phyloP scores from a whole-genome alignment of 768 basidiomycete species.

The Grammothele lineata region DNA sequence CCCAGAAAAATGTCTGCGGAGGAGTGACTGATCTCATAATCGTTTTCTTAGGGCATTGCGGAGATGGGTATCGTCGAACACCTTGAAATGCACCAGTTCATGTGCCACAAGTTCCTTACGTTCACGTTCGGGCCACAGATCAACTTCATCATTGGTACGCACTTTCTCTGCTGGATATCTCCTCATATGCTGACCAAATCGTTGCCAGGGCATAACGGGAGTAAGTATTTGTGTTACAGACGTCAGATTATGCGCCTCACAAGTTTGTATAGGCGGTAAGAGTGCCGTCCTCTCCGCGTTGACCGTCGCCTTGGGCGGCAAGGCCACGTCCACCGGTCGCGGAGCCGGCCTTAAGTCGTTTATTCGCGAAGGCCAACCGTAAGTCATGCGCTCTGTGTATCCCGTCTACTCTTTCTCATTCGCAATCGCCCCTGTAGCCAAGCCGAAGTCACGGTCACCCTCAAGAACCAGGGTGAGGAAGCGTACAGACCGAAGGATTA shows the following conservation, averaged over 20 bases:
- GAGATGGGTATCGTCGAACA: slow-evolving; percentile 86
- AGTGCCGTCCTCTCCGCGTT: slow-evolving; percentile 93
- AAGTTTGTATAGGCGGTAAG: slow-evolving; percentile 67
- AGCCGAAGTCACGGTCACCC: slow-evolving; percentile 70
- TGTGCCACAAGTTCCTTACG: slow-evolving; percentile 86
- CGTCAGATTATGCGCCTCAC: background rate
- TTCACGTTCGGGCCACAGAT: slow-evolving; percentile 91
- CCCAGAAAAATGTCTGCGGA: background rate
- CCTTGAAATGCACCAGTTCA: slow-evolving; percentile 88
- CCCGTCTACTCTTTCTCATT: no score
- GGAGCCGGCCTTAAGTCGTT: slow-evolving; percentile 82
- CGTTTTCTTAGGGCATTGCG: slow-evolving; percentile 56
- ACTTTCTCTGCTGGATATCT: no score
- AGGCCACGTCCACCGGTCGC: slow-evolving; percentile 87
- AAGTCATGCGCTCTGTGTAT: slow-evolving; percentile 22
- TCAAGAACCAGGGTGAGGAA: slow-evolving; percentile 91
- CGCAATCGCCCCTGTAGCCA: slow-evolving; percentile 34
- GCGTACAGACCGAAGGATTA: slow-evolving; percentile 85
- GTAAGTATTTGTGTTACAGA: slow-evolving; percentile 33
- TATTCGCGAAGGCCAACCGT: slow-evolving; percentile 81
- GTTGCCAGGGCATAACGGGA: slow-evolving; percentile 80
- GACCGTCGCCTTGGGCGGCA: slow-evolving; percentile 90
- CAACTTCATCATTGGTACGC: slow-evolving; percentile 93
- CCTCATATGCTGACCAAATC: background rate
- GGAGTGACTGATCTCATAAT: no score